These are phyloP conservation scores for Acanthamoeba royreba DNA, from an alignment of 208 protist species.

Conservation along the genomic window DNA sequence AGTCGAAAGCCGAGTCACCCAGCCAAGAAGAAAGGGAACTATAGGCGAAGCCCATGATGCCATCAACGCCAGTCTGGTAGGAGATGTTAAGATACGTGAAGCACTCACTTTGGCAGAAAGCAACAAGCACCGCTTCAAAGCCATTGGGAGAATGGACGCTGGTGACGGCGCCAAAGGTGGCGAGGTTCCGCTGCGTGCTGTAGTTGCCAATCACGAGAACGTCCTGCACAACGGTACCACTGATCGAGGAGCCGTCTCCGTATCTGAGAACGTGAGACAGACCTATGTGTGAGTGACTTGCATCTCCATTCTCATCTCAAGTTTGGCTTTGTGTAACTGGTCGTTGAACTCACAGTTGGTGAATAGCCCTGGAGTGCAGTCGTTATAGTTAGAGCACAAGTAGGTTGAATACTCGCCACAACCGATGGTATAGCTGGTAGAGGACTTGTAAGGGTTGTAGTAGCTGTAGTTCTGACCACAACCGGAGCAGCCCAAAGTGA, in stretches of 20 bases:
- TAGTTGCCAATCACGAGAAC: neutral
- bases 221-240: neutral
- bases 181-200: neutral
- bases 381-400: neutral
- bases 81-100: no score
- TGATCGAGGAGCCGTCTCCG: neutral
- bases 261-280: no score
- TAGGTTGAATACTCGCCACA: neutral
- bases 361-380: neutral
- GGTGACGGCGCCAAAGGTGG: neutral
- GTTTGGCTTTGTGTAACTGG: no score
- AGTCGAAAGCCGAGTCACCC: neutral
- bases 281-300: no score
- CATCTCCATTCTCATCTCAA: no score
- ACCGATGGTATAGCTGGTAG: neutral
- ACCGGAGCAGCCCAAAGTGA: neutral
- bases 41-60: slow-evolving; percentile 4
- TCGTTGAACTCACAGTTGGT: neutral
- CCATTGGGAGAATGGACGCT: neutral
- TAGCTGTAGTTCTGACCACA: neutral
- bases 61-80: neutral
- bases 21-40: neutral
- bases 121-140: neutral
- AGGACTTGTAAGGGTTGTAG: neutral
- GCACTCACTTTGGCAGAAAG: no score